Conservation (phyloP, 1,139 yeast species). For the Taphrina communis region DNA sequence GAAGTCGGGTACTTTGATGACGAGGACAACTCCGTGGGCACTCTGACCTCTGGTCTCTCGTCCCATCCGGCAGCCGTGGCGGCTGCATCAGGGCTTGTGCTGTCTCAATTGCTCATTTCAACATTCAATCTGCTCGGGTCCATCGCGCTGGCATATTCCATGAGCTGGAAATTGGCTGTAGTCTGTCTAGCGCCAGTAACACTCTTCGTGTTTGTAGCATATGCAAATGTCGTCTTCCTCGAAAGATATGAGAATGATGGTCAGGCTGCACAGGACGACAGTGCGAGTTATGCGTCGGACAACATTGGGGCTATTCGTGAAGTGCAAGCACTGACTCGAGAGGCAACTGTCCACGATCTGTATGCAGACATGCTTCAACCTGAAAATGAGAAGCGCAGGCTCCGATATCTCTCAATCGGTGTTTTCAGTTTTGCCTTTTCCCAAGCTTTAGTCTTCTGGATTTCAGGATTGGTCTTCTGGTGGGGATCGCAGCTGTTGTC, state of each 20-base stretch:
- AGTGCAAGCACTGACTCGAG: slow-evolving; percentile 63
- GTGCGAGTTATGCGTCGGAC: slow-evolving; percentile 60
- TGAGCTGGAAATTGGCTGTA: slow-evolving; percentile 68
- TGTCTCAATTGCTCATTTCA: slow-evolving; percentile 42
- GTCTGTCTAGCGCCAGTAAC: slow-evolving; percentile 65
- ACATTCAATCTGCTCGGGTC: slow-evolving; percentile 63
- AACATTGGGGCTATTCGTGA: slow-evolving; percentile 58
- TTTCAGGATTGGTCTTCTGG: slow-evolving; percentile 49
- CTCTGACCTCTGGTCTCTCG: slow-evolving; percentile 60
- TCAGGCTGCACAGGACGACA: slow-evolving; percentile 55
- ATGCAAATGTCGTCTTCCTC: slow-evolving; percentile 80
- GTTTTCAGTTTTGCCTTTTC: slow-evolving; percentile 51
- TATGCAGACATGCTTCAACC: slow-evolving; percentile 59
- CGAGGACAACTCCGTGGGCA: slow-evolving; percentile 62
- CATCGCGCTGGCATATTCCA: slow-evolving; percentile 72
- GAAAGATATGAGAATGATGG: slow-evolving; percentile 66
- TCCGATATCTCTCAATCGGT: slow-evolving; percentile 59
- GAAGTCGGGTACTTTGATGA: slow-evolving; percentile 61
- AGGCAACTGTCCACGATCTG: slow-evolving; percentile 60
- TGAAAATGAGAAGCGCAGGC: slow-evolving; percentile 58
- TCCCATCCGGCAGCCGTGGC: slow-evolving; percentile 66
- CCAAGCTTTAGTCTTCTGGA: slow-evolving; percentile 48
- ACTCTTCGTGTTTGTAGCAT: slow-evolving; percentile 68
- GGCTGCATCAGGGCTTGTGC: slow-evolving; percentile 54
- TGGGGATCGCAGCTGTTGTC: slow-evolving; percentile 48